Conservation (phyloP, 805 yeast genomes). For the Suhomyces xylopsoci region DNA sequence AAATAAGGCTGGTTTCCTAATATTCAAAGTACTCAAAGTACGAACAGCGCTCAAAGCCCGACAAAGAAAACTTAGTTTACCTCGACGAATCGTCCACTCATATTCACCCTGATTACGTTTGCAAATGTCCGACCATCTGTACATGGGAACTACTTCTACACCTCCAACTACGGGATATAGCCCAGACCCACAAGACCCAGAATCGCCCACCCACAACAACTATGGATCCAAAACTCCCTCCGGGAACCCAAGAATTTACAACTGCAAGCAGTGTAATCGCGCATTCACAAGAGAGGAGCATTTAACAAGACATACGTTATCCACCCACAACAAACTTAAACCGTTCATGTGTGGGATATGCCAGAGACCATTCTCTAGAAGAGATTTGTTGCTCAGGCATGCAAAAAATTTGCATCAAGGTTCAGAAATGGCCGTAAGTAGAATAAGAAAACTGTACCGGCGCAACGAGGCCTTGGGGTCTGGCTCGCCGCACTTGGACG, state of each 20-base stretch:
- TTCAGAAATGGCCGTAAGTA: constrained; percentile 40
- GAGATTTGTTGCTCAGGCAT: constrained; percentile 43
- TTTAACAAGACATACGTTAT: constrained; percentile 39
- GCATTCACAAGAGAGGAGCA: constrained; percentile 49
- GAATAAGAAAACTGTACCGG: constrained; percentile 39
- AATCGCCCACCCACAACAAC: constrained; percentile 10
- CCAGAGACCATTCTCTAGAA: constrained; percentile 39
- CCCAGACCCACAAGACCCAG: neutral
- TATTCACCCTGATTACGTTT: neutral
- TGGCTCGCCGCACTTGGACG: neutral
- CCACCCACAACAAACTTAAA: constrained; percentile 44
- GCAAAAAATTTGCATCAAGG: constrained; percentile 46
- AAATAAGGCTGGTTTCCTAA: neutral
- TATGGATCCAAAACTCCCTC: constrained; percentile 43
- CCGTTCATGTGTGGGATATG: constrained; percentile 47
- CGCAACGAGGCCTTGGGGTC: constrained; percentile 13
- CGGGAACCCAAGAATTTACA: constrained; percentile 43
- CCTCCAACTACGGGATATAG: neutral
- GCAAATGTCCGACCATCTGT: neutral
- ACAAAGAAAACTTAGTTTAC: neutral
- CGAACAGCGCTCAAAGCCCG: neutral
- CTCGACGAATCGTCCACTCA: neutral
- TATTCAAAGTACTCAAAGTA: neutral
- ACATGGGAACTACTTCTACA: neutral
- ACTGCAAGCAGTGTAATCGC: constrained; percentile 39